A percentile compares a stretch with the other conserved stretches of the same genome.
Evolutionary conservation across 371 early-diverging fungal genomes (phyloP).

Genomic region (Apophysomyces sp.): DNA sequence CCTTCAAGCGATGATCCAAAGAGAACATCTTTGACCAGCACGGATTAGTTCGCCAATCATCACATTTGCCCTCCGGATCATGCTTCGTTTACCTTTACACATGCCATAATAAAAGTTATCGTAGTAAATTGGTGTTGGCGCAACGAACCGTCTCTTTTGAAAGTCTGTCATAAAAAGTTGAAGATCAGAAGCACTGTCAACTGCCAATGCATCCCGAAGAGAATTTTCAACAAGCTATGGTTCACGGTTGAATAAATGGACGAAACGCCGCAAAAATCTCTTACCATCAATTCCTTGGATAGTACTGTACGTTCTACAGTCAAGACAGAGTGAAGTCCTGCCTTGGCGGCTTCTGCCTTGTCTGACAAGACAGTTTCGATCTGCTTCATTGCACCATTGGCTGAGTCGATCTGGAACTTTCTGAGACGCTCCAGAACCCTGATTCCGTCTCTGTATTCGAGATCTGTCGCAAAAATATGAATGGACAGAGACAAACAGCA

Average conservation of each 20-base stretch:
- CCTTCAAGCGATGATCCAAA: constrained; percentile 58
- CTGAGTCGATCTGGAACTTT: constrained; percentile 44
- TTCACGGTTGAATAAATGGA: not conserved
- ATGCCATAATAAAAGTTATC: constrained; percentile 47
- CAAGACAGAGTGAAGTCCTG: constrained; percentile 38
- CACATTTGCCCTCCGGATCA: no score
- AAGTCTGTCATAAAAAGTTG: constrained; percentile 36
- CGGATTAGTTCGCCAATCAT: not conserved
- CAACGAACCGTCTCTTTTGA: constrained; percentile 35
- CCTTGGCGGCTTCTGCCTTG: constrained; percentile 32
- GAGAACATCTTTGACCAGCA: constrained; percentile 34
- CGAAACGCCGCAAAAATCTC: not conserved
- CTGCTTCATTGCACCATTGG: constrained; percentile 41
- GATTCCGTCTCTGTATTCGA: constrained; percentile 58
- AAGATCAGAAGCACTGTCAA: constrained; percentile 27
- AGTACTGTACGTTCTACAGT: constrained; percentile 37
- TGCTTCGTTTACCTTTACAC: constrained; percentile 28
- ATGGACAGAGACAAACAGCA: not conserved
- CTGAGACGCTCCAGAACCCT: constrained; percentile 48
- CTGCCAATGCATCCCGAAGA: constrained; percentile 20
- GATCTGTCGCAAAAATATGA: constrained; percentile 29
- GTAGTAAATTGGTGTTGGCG: constrained; percentile 48
- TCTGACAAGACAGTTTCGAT: constrained; percentile 49
- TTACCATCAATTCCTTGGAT: constrained; percentile 28
- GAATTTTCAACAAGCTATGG: constrained; percentile 19